A percentile compares a stretch with the other conserved stretches of the same genome.
Evolutionary conservation across 208 protist species (phyloP).

Genomic region (Entamoeba moshkovskii): DNA sequence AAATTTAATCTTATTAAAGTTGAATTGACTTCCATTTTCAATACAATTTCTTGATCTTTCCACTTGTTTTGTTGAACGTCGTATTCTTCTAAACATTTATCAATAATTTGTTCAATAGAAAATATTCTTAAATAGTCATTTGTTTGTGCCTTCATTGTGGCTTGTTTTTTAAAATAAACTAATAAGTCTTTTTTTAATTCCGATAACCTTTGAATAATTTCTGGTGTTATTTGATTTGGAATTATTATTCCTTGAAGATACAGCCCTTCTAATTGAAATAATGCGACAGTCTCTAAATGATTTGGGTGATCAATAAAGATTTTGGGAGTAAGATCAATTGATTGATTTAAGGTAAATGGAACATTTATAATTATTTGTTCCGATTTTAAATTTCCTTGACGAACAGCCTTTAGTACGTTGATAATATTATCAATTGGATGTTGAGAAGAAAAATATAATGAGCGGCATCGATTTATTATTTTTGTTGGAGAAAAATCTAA

Average conservation of each 20-base stretch:
- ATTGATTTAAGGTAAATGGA: neutral
- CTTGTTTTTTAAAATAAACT: neutral
- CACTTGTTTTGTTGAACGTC: neutral
- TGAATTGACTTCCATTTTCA: neutral
- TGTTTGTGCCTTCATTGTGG: neutral
- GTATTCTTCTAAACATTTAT: neutral
- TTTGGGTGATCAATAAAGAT: neutral
- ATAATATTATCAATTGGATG: neutral
- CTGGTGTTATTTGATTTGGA: neutral
- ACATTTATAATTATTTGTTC: neutral
- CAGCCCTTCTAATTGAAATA: neutral
- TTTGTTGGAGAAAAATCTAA: neutral
- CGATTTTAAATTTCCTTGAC: neutral
- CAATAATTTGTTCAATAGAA: neutral
- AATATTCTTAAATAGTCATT: neutral
- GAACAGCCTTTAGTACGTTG: neutral
- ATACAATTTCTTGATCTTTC: neutral
- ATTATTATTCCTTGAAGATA: neutral
- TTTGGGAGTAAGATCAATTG: neutral
- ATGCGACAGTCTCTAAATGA: neutral
- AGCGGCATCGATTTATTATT: neutral
- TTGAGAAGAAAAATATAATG: neutral
- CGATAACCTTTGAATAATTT: neutral
- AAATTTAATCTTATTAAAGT: neutral
- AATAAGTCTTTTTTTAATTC: neutral